Evolutionary conservation across 2,329 filamentous ascomycete genomes (phyloP), one percentile per base, ranked within the genome.

Genomic region (Colletotrichum noveboracense): DNA sequence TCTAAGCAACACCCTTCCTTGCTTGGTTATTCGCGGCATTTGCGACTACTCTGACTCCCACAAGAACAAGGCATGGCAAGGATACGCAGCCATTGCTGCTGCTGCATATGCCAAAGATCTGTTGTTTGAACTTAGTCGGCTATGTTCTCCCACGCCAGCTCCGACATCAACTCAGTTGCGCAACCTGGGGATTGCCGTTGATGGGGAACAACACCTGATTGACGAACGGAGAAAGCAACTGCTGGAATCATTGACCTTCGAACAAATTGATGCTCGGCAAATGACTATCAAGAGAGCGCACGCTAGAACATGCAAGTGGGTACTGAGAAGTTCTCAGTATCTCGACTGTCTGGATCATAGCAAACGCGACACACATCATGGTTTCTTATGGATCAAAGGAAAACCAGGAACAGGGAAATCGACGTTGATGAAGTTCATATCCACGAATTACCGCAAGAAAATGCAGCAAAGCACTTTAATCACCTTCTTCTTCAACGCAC

Each of bases 11-110:
- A 60, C 79, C 26, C 79, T 81, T 52, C 81, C 80, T 1, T 84
- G 82, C 32, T 70, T 84, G 2, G 81, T 83, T 8, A 80, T 85
- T 55, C 79, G 82, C 7, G 83, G 83, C 1, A 83, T 85, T 60
- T 84, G 80, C 68, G 82, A 85, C 77, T 85, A 85, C 38, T 79
- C 82, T 1, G 83, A 85, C 61, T 79, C 80, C 1, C 82, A 83
- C 56, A 84, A 83, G 60, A 81, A 82, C 36, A 78, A 82, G 9
- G 34, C 68, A 1, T 84, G 81, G 82, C 82, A 83, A 60, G 74
- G 78, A 6, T 84, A 81, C 77, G 79, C 82, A 8, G 79, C 82
- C 5, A 80, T 81, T 60, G 73, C 77, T 21, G 81, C 82, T 12
- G 82, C 82, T 8, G 81, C 79, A 24, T 84, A 81, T 69, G 78